A percentile compares a stretch with the other conserved stretches of the same genome.
These are phyloP conservation scores for Ziziphus jujuba DNA, from an alignment of 306 rosid genomes.

Conservation along the genomic window DNA sequence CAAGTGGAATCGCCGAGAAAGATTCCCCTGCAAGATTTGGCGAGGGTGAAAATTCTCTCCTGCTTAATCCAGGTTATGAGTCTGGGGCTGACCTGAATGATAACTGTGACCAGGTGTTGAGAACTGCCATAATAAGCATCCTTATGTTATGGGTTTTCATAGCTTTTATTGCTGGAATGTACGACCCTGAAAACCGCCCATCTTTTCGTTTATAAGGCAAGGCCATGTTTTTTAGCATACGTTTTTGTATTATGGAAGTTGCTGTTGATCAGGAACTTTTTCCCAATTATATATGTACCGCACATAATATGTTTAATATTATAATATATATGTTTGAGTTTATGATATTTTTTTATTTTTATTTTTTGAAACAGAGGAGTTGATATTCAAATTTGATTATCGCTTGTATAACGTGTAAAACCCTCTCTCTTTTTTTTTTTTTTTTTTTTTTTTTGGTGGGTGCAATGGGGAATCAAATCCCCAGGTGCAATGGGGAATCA, in stretches of 20 bases:
- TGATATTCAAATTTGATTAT: too few relatives aligned
- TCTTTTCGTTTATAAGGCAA: conserved; percentile 20
- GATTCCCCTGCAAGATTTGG: conserved; percentile 21
- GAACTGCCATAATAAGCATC: conserved; percentile 64
- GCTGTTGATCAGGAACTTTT: background rate
- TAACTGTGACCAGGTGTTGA: conserved; percentile 51
- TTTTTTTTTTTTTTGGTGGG: too few relatives aligned
- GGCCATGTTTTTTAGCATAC: background rate
- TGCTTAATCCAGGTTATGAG: conserved; percentile 36
- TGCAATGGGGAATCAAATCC: too few relatives aligned
- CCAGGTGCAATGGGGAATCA: too few relatives aligned
- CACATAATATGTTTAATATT: too few relatives aligned
- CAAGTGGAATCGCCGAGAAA: conserved; percentile 35
- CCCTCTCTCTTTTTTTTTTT: too few relatives aligned
- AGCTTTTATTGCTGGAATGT: conserved; percentile 58
- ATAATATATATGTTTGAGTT: too few relatives aligned
- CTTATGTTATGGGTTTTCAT: conserved; percentile 63
- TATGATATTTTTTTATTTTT: too few relatives aligned
- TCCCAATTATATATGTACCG: background rate
- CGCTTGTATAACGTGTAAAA: too few relatives aligned
- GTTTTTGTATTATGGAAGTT: background rate
- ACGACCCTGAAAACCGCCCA: conserved; percentile 44
- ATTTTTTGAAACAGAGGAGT: too few relatives aligned
- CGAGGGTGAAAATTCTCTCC: conserved; percentile 25
- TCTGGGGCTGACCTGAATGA: conserved; percentile 27